Base-by-base conservation (phyloP, 306 rosid species). In the Canavalia gladiata region DNA sequence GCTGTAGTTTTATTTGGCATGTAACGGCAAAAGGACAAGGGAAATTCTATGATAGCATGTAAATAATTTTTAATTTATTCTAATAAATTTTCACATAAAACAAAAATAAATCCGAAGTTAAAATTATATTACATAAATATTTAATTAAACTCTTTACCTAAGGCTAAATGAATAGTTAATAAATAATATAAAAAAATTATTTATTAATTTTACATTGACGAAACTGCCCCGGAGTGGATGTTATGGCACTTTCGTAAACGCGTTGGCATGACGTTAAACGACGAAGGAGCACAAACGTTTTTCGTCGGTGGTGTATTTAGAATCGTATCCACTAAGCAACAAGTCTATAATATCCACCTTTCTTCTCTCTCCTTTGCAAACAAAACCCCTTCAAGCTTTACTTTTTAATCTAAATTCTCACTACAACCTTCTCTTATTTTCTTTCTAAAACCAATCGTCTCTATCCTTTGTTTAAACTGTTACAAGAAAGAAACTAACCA, bases 291-390 rank as follows among this genome's bases (percentile, higher is more conserved):
- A 8, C 67, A 66, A 79, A 77, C 83, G 51, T 64, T 56, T 69
- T 64, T 56, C 67, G 72, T 72, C 71, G 66, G 83, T 78, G 60
- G 35, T 62, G 62, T 11, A 45, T 83, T 59, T 46, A 29, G 34
- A 72, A 65, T 67, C 87, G 77, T 73, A 80, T n/a, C 67, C 76
- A 78, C 65, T 79, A 84, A 78, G 76, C 74, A 75, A 68, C 25
- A 70, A 75, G 6, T n/a, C 18, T 2, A 7, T 43, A 25, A 10
- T 28, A 4, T 0, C 55, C 76, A 31, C 49, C 52, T 8, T 8
- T 79, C 47, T 37, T 71, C 70, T 5, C 68, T 50, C 45, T 42
- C 6, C 7, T 7, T 63, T 8, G 4, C 41, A 59, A 42, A 74
- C 73, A 65, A 78, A 67, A 66, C 60, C 42, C 67, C 10, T 35